These are phyloP conservation scores for Leptoxyphium fumago DNA, from an alignment of 2,329 filamentous ascomycete genomes.

Conservation along the genomic window DNA sequence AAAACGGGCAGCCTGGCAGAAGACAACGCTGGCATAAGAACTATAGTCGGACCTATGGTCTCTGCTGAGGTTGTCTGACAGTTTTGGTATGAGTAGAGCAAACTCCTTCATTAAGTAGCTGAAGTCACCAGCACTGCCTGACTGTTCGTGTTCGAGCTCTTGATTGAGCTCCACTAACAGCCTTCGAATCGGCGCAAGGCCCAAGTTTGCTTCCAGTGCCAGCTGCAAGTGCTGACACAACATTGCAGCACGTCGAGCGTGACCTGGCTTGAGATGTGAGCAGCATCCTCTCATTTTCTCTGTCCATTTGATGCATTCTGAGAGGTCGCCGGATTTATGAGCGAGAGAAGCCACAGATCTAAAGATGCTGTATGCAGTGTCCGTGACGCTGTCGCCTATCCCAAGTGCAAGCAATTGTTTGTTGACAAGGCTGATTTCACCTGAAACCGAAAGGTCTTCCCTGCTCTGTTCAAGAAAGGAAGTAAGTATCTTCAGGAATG, in stretches of 20 bases:
- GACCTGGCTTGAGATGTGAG: no score
- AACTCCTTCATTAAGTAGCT: not conserved
- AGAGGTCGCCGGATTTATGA: no score
- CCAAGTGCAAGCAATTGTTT: not conserved
- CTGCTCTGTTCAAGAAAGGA: slow-evolving; percentile 32
- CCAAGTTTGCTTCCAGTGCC: no score
- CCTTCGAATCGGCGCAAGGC: no score
- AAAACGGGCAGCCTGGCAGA: slow-evolving; percentile 11
- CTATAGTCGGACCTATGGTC: not conserved
- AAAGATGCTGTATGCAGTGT: not conserved
- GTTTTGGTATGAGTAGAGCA: not conserved
- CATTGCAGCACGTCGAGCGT: no score
- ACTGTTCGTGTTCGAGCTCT: no score
- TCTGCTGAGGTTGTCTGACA: not conserved
- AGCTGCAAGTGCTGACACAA: no score
- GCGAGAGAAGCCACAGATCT: not conserved
- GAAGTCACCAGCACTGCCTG: not conserved
- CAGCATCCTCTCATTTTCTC: no score
- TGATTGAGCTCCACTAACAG: no score
- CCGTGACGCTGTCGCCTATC: not conserved
- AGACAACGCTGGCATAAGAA: not conserved
- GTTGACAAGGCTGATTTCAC: not conserved
- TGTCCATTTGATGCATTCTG: no score
- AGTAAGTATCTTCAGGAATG: slow-evolving; percentile 47
- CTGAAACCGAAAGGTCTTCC: not conserved